Evolutionary conservation across 768 basidiomycete species (phyloP), one percentile per base, ranked within the genome.

Genomic region (Serendipita vermifera): DNA sequence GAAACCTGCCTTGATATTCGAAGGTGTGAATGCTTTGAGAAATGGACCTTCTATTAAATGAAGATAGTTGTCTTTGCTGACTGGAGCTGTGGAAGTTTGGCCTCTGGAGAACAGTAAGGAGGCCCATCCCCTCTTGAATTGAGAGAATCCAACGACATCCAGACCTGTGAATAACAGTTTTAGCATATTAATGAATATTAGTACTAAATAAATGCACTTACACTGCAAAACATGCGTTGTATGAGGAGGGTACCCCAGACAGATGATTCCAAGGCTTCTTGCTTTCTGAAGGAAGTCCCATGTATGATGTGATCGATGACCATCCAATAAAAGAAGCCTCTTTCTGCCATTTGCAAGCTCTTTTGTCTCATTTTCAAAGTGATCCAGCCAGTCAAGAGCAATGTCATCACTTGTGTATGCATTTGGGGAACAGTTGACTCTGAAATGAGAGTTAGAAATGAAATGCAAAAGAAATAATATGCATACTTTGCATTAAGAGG

Each of bases 201-300:
- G n/a, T n/a, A n/a, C n/a, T n/a, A n/a, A n/a, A n/a, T n/a, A n/a
- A n/a, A n/a, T n/a, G n/a, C n/a, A n/a, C n/a, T n/a, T n/a, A n/a
- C n/a, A n/a, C n/a, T n/a, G n/a, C n/a, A n/a, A n/a, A n/a, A n/a
- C n/a, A 58, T 78, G 77, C 0, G 72, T 76, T 3, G 61, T 55
- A 58, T 77, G 74, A 20, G 74, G 60, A 13, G 72, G 75, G 63
- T 76, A 77, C 57, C 71, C 72, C 0, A 76, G 58, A 3, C 77
- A 60, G 17, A 66, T 56, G n/a, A 77, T 76, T 1, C 66, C 62
- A 57, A 73, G 54, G 0, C 61, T 41, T 1, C 60, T 55, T 0
- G 72, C 71, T 63, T 71, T 71, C 7, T 65, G 54, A n/a, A 78
- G 69, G 56, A 77, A 73, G 3, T 55, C 64, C 2, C 55, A 41